Conservation (phyloP, 768 basidiomycete species). For the Suillus clintonianus region DNA sequence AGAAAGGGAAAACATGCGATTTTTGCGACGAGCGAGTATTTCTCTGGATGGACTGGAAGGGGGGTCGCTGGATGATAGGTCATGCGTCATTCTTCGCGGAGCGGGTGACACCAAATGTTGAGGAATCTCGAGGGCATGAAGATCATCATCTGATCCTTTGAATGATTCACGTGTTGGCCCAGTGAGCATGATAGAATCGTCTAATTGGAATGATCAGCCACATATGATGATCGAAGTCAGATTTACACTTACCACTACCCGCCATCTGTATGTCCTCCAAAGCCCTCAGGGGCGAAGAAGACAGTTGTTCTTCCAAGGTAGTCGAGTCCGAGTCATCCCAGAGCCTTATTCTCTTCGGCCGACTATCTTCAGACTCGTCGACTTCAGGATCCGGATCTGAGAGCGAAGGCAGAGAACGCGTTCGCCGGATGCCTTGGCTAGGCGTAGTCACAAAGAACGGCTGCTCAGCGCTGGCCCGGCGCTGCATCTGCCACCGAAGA, state of each 20-base stretch:
- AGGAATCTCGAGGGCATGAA: conserved; percentile 63
- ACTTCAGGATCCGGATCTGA: conserved; percentile 10
- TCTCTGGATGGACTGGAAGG: conserved; percentile 51
- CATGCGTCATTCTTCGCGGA: conserved; percentile 42
- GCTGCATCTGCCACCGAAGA: conserved; percentile 18
- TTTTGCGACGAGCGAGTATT: conserved; percentile 40
- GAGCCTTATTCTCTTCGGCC: conserved; percentile 26
- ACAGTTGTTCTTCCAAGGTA: neutral
- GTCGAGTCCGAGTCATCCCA: conserved; percentile 18
- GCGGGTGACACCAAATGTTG: conserved; percentile 66
- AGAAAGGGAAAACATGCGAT: conserved; percentile 32
- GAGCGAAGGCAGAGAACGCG: conserved; percentile 24
- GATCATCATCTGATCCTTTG: conserved; percentile 65
- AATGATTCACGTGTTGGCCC: neutral
- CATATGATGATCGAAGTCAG: neutral
- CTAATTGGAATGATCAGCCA: conserved; percentile 24
- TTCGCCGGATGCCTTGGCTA: conserved; percentile 23
- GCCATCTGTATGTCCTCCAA: conserved; percentile 34
- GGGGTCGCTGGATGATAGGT: conserved; percentile 50
- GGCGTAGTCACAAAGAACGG: conserved; percentile 6
- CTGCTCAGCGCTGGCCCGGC: conserved; percentile 20
- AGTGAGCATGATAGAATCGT: conserved; percentile 49
- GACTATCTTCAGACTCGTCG: conserved; percentile 12
- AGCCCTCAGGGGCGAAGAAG: conserved; percentile 15
- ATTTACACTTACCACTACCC: conserved; percentile 31